Conservation (phyloP, 2,329 filamentous ascomycete species). For the Blastomyces gilchristii region DNA sequence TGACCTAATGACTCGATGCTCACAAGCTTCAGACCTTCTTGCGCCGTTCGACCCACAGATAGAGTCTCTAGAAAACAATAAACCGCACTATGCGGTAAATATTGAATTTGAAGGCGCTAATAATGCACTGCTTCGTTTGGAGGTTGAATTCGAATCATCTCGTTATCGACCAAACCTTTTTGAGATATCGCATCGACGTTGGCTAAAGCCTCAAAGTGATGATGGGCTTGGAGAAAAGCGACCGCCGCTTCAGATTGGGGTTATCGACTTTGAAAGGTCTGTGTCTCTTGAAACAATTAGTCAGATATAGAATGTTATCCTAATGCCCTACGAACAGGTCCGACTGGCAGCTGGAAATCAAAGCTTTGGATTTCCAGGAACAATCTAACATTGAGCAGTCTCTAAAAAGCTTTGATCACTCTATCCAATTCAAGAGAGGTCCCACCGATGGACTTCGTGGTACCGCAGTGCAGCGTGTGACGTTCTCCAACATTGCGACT, state of each 20-base stretch:
- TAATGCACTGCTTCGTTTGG: constrained; percentile 28
- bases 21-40: constrained; percentile 22
- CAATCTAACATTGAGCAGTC: constrained; percentile 20
- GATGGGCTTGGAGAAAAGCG: constrained; percentile 18
- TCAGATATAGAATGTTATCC: not conserved
- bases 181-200: constrained; percentile 27
- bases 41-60: constrained; percentile 19
- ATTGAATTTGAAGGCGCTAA: constrained; percentile 31
- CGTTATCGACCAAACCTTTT: constrained; percentile 23
- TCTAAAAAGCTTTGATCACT: constrained; percentile 24
- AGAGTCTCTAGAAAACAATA: constrained; percentile 18
- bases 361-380: constrained; percentile 30
- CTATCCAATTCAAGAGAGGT: constrained; percentile 20
- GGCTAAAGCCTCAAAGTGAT: constrained; percentile 24
- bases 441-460: constrained; percentile 19
- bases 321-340: constrained; percentile 21
- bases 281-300: not conserved
- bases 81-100: constrained; percentile 30
- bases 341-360: constrained; percentile 35
- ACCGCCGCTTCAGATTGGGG: constrained; percentile 27
- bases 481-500: constrained; percentile 20
- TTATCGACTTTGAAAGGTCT: constrained; percentile 31
- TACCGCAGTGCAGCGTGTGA: constrained; percentile 22
- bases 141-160: constrained; percentile 27
- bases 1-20: constrained; percentile 24